phyloP scores from a whole-genome alignment of 208 protist species.

The Trypanosoma theileri region DNA sequence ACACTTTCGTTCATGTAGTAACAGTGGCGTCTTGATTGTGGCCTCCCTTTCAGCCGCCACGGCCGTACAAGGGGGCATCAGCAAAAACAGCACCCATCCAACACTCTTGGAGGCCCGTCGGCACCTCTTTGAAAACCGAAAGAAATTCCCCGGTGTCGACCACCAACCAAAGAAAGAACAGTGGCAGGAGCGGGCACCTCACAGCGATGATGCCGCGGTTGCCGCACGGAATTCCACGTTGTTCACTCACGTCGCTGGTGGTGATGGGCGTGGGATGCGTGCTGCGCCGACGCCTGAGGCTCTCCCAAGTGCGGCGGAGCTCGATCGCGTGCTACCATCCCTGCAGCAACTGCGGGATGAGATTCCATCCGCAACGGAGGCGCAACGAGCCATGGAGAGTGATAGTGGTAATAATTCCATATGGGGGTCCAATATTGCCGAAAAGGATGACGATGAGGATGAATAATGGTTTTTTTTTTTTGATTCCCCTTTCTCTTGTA shows the following conservation, averaged over 20 bases:
- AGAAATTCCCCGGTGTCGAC: slow-evolving; percentile 2
- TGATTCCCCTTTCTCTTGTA: too few relatives aligned
- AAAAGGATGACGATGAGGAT: neutral
- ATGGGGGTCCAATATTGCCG: neutral
- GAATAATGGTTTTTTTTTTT: neutral
- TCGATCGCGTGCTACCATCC: slow-evolving; percentile 46
- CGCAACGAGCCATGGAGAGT: neutral
- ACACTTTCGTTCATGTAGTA: too few relatives aligned
- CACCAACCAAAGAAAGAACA: too few relatives aligned
- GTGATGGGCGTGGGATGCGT: too few relatives aligned
- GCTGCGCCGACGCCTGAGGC: neutral
- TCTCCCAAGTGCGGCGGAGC: slow-evolving; percentile 19
- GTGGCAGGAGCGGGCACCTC: neutral
- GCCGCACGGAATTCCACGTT: neutral
- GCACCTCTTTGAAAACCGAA: too few relatives aligned
- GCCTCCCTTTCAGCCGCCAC: too few relatives aligned
- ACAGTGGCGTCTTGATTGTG: too few relatives aligned
- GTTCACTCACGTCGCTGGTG: neutral
- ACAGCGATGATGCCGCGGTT: slow-evolving; percentile 27
- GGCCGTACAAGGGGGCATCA: too few relatives aligned
- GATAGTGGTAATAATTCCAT: neutral
- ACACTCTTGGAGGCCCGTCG: too few relatives aligned
- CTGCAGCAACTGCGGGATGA: slow-evolving; percentile 64
- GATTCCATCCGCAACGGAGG: slow-evolving; percentile 43
- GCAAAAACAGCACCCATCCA: too few relatives aligned